These are phyloP conservation scores for Fistulifera solaris DNA, from an alignment of 108 stramenopile genomes.

Conservation along the genomic window DNA sequence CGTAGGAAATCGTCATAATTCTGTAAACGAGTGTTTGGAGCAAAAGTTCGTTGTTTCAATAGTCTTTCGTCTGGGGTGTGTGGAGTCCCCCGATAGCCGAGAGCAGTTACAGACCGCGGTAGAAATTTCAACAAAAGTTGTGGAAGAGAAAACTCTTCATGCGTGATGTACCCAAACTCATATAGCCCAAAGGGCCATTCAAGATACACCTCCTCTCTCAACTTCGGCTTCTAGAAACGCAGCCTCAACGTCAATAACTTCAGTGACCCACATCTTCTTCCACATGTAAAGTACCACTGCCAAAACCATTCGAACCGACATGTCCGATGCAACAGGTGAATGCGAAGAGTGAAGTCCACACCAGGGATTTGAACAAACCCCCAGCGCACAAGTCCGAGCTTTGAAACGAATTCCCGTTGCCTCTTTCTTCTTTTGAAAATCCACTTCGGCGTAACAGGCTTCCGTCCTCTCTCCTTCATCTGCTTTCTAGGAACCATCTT, in stretches of 20 bases:
- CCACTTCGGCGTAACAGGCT: not conserved
- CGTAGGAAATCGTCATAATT: too few species aligned
- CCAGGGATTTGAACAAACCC: conserved; percentile 14
- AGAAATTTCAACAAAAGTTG: too few species aligned
- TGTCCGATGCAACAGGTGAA: conserved; percentile 3
- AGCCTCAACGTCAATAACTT: conserved; percentile 15
- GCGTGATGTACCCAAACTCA: conserved; percentile 9
- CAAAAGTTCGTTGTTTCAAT: too few species aligned
- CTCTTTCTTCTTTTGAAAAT: conserved; percentile 10
- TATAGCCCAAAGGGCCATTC: conserved; percentile 6
- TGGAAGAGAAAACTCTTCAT: conserved; percentile 1
- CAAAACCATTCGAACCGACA: conserved; percentile 1
- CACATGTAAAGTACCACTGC: not conserved
- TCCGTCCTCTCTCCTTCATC: not conserved
- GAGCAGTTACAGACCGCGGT: too few species aligned
- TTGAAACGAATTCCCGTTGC: conserved; percentile 2
- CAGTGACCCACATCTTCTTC: conserved; percentile 1
- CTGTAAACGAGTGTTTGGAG: too few species aligned
- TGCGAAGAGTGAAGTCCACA: conserved; percentile 4
- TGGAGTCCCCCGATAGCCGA: too few species aligned
- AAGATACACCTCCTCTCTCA: conserved; percentile 3
- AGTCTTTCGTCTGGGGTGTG: too few species aligned
- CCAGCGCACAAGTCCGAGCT: not conserved
- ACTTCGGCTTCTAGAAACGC: conserved; percentile 14
- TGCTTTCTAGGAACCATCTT: too few species aligned